Evolutionary conservation across 495 filamentous ascomycete species (phyloP).

Genomic region (Xylaria bambusicola): DNA sequence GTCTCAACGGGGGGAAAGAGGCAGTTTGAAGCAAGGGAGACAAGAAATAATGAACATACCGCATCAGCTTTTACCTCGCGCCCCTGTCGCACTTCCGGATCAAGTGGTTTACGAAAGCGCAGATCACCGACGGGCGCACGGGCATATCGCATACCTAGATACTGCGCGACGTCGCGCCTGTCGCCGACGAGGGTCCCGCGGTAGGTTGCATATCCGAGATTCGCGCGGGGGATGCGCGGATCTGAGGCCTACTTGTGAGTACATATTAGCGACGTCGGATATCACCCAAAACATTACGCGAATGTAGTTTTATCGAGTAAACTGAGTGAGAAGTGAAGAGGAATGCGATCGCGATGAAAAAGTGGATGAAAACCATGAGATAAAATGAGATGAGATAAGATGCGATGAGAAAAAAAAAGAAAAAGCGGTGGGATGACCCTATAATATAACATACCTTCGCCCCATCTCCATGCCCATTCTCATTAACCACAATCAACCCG

Average conservation of each 20-base stretch:
- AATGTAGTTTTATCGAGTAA: no score
- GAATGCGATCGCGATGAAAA: no score
- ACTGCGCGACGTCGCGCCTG: slow-evolving; percentile 40
- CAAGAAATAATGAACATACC: not conserved
- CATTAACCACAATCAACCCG: not conserved
- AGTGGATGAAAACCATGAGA: no score
- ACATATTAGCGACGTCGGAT: not conserved
- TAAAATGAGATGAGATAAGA: no score
- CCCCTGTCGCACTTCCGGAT: slow-evolving; percentile 19
- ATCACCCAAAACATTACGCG: not conserved
- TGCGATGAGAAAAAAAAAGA: no score
- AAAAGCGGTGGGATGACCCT: not conserved
- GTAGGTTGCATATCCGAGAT: slow-evolving; percentile 50
- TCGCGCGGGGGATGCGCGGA: slow-evolving; percentile 24
- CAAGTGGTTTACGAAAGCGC: slow-evolving; percentile 44
- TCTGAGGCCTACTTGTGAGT: not conserved
- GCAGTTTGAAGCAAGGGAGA: not conserved
- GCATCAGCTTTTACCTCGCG: not conserved
- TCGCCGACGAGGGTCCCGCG: slow-evolving; percentile 31
- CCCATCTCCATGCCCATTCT: not conserved
- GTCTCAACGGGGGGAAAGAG: not conserved
- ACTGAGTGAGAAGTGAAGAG: no score
- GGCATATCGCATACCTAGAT: slow-evolving; percentile 49
- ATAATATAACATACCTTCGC: not conserved
- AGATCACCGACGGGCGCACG: slow-evolving; percentile 40